These are phyloP conservation scores for Vitis hybrid DNA, from an alignment of 177 flowering plant genomes.

Conservation along the genomic window DNA sequence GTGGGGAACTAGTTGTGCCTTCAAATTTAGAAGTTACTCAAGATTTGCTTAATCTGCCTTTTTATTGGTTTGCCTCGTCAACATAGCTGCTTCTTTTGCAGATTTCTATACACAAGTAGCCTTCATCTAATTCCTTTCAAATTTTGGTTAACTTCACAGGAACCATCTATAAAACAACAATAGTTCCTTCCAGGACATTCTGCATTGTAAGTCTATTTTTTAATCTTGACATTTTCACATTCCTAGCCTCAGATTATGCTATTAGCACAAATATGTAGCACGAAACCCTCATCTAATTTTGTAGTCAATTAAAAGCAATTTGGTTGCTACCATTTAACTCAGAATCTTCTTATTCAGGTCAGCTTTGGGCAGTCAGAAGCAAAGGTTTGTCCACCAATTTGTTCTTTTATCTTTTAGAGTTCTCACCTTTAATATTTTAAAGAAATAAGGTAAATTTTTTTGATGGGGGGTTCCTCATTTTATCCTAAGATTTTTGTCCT, in stretches of 20 bases:
- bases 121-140: conserved; percentile 14
- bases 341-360: conserved; percentile 52
- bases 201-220: conserved; percentile 60
- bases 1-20: neutral
- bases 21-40: neutral
- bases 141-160: conserved; percentile 51
- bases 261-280: neutral
- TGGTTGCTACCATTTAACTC: conserved; percentile 2
- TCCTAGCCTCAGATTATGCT: neutral
- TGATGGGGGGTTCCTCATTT: too few species aligned
- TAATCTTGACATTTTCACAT: neutral
- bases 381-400: conserved; percentile 56
- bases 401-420: neutral
- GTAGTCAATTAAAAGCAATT: neutral
- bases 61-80: neutral
- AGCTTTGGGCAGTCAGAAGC: conserved; percentile 94
- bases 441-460: too few species aligned
- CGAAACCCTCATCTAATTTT: neutral
- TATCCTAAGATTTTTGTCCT: too few species aligned
- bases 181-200: conserved; percentile 88
- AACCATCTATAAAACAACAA: conserved; percentile 82
- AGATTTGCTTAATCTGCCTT: neutral
- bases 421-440: neutral
- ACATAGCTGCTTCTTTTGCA: neutral
- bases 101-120: neutral